Conservation (phyloP, 2,329 filamentous ascomycete genomes). For the Fusarium sp. region DNA sequence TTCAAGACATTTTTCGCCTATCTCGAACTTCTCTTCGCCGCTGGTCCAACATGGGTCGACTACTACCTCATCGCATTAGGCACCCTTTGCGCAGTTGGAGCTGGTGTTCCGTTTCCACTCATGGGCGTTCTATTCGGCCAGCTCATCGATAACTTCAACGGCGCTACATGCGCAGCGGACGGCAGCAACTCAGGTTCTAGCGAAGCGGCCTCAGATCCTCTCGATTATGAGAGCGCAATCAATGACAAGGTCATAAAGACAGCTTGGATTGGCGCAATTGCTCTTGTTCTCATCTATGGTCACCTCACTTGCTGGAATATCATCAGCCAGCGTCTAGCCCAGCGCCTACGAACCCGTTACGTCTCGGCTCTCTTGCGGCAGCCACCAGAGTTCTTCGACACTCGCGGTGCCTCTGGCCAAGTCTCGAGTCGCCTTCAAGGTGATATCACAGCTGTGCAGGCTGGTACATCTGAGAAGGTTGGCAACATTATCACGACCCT, state of each 20-base stretch:
- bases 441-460: constrained; percentile 74
- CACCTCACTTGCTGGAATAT: constrained; percentile 73
- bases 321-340: constrained; percentile 70
- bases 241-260: constrained; percentile 69
- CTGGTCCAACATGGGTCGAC: constrained; percentile 55
- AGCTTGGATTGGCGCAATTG: constrained; percentile 69
- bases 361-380: constrained; percentile 68
- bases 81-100: constrained; percentile 61
- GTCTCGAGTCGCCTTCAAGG: constrained; percentile 72
- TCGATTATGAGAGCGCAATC: constrained; percentile 56
- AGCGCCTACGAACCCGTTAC: constrained; percentile 70
- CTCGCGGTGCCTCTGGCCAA: constrained; percentile 66
- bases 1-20: constrained; percentile 44
- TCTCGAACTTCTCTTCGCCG: constrained; percentile 55
- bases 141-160: constrained; percentile 70
- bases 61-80: constrained; percentile 54
- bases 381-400: constrained; percentile 72
- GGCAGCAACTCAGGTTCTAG: constrained; percentile 14
- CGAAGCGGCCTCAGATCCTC: constrained; percentile 35
- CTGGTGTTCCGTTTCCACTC: constrained; percentile 70
- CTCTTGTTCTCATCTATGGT: constrained; percentile 70
- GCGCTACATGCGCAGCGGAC: constrained; percentile 59
- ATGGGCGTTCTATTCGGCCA: constrained; percentile 72
- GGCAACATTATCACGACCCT: constrained; percentile 70
- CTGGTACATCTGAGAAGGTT: constrained; percentile 77